Conservation (phyloP, 441 rosid genomes). For the Erodium moschatum region DNA sequence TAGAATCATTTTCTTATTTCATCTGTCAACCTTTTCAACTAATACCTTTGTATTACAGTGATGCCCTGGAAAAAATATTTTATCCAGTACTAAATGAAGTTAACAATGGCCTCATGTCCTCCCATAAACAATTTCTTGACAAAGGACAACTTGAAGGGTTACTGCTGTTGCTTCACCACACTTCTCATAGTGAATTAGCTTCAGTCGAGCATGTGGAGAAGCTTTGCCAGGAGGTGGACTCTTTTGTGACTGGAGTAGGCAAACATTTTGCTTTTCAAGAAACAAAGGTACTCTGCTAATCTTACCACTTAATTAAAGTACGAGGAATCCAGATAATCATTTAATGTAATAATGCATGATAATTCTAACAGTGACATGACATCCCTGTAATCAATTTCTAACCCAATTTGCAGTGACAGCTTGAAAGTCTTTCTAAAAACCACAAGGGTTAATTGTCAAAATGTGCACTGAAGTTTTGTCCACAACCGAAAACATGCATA, state of each 20-base stretch:
- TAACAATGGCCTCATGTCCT: slow-evolving; percentile 19
- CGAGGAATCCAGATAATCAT: slow-evolving; percentile 3
- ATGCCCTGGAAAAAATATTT: slow-evolving; percentile 50
- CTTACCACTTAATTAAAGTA: too few species aligned
- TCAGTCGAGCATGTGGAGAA: slow-evolving; percentile 30
- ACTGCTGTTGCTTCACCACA: slow-evolving; percentile 36
- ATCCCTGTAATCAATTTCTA: too few species aligned
- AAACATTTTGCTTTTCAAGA: slow-evolving; percentile 41
- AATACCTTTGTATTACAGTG: slow-evolving; percentile 37
- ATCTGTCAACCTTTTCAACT: not conserved
- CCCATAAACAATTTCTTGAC: slow-evolving; percentile 26
- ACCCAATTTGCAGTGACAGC: too few species aligned
- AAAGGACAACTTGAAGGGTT: slow-evolving; percentile 37
- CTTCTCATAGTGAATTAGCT: slow-evolving; percentile 22
- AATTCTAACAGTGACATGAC: too few species aligned
- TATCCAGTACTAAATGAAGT: slow-evolving; percentile 39
- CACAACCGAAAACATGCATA: too few species aligned
- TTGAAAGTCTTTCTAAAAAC: too few species aligned
- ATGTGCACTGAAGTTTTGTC: too few species aligned
- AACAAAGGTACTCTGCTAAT: slow-evolving; percentile 38
- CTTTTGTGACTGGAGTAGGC: slow-evolving; percentile 29
- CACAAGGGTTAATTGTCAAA: too few species aligned
- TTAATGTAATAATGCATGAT: not conserved
- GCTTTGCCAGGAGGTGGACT: slow-evolving; percentile 42
- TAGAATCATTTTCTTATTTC: not conserved